Conservation (phyloP, 768 basidiomycete species). For the Boletus reticulatus region DNA sequence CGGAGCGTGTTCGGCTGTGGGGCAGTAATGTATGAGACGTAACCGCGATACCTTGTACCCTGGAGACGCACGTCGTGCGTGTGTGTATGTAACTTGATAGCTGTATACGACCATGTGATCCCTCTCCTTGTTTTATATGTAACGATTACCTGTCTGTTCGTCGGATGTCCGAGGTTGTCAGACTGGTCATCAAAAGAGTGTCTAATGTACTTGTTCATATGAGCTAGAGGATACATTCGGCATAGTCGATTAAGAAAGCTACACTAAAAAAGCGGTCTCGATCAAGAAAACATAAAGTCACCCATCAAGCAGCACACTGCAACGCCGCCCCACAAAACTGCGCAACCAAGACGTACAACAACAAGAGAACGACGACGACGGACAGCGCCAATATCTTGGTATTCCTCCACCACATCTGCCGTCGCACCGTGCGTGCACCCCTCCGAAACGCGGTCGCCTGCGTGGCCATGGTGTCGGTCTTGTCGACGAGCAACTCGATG, state of each 20-base stretch:
- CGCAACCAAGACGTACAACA: constrained; percentile 81
- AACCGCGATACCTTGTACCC: constrained; percentile 24
- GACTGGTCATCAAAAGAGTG: too few species aligned
- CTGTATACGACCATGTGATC: neutral
- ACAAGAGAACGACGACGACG: constrained; percentile 65
- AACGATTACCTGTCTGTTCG: neutral
- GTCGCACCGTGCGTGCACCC: constrained; percentile 77
- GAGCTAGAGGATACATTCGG: constrained; percentile 7
- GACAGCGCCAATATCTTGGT: constrained; percentile 65
- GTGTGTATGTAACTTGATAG: constrained; percentile 9
- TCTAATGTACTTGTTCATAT: too few species aligned
- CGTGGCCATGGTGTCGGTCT: constrained; percentile 92
- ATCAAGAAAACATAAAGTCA: neutral
- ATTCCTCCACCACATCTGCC: constrained; percentile 92
- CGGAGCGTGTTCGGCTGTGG: neutral
- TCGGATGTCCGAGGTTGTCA: too few species aligned
- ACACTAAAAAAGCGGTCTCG: constrained; percentile 3
- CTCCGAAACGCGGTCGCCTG: constrained; percentile 93
- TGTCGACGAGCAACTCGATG: constrained; percentile 93
- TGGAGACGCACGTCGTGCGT: neutral
- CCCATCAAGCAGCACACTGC: constrained; percentile 46
- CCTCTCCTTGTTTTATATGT: constrained; percentile 14
- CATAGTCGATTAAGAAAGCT: constrained; percentile 1
- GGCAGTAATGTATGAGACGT: constrained; percentile 20
- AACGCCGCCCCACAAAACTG: constrained; percentile 87